phyloP scores from a whole-genome alignment of 805 yeast species.

The Pichia cabralensis region DNA sequence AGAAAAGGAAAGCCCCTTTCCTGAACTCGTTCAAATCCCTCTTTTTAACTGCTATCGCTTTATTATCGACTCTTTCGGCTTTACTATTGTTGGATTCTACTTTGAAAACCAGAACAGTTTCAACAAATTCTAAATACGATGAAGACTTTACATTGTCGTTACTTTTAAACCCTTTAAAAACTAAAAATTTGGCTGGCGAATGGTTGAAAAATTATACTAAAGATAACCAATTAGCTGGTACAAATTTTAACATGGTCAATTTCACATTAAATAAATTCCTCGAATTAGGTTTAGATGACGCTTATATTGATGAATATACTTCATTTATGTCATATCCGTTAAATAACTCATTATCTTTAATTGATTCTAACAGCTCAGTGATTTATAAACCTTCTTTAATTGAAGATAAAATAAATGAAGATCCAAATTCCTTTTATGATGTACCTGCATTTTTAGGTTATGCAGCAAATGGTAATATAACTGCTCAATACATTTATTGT shows the following conservation, averaged over 20 bases:
- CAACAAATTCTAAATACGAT: neutral
- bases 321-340: conserved; percentile 57
- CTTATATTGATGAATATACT: conserved; percentile 46
- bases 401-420: conserved; percentile 39
- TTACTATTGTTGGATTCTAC: too few relatives aligned
- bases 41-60: too few relatives aligned
- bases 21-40: too few relatives aligned
- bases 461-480: conserved; percentile 66
- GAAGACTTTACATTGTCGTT: neutral
- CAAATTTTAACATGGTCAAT: conserved; percentile 36
- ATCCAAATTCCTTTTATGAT: conserved; percentile 37
- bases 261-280: conserved; percentile 51
- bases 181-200: conserved; percentile 35
- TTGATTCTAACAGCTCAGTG: conserved; percentile 14
- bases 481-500: conserved; percentile 54
- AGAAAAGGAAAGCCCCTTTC: too few relatives aligned
- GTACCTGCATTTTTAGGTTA: conserved; percentile 73
- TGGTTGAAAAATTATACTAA: conserved; percentile 47
- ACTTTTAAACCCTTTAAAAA: conserved; percentile 20
- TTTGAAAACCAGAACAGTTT: too few relatives aligned
- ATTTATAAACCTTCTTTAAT: conserved; percentile 44
- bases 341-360: conserved; percentile 39
- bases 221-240: conserved; percentile 51
- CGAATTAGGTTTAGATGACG: conserved; percentile 44
- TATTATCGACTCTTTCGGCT: too few relatives aligned